phyloP scores from a whole-genome alignment of 2,329 filamentous ascomycete genomes.

The Venturia pyrina region DNA sequence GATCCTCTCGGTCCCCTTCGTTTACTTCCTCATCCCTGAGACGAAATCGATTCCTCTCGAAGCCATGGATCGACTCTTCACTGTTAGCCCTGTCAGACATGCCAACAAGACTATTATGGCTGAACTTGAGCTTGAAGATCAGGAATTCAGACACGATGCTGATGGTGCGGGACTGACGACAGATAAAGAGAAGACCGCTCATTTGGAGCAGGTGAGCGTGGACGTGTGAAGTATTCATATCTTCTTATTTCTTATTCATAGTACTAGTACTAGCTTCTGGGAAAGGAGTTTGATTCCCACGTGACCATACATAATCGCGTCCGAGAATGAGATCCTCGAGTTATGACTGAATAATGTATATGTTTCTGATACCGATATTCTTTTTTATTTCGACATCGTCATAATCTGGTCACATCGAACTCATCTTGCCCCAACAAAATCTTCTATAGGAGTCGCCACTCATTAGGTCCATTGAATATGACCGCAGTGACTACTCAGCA shows the following conservation, averaged over 20 bases:
- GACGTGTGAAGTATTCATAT: neutral
- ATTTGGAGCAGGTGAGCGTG: slow-evolving; percentile 4
- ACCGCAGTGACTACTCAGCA: no score
- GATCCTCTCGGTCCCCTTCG: slow-evolving; percentile 33
- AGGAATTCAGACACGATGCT: slow-evolving; percentile 32
- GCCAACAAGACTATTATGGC: slow-evolving; percentile 31
- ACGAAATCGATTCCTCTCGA: slow-evolving; percentile 37
- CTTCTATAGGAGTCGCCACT: no score
- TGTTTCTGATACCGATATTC: neutral
- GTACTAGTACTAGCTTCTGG: neutral
- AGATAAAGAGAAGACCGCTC: slow-evolving; percentile 4
- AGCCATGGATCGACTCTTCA: slow-evolving; percentile 37
- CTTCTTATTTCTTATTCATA: neutral
- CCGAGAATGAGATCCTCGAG: neutral
- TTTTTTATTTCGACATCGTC: no score
- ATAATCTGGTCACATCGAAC: no score
- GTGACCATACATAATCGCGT: neutral
- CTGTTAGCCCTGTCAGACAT: slow-evolving; percentile 31
- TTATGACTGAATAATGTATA: neutral
- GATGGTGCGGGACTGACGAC: slow-evolving; percentile 23
- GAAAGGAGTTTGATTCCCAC: neutral
- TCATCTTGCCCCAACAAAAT: no score
- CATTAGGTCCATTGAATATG: no score
- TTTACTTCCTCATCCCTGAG: slow-evolving; percentile 35
- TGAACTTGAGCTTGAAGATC: slow-evolving; percentile 28